These are phyloP conservation scores for Fusarium sp. DNA, from an alignment of 2,329 filamentous ascomycete genomes.

Conservation along the genomic window DNA sequence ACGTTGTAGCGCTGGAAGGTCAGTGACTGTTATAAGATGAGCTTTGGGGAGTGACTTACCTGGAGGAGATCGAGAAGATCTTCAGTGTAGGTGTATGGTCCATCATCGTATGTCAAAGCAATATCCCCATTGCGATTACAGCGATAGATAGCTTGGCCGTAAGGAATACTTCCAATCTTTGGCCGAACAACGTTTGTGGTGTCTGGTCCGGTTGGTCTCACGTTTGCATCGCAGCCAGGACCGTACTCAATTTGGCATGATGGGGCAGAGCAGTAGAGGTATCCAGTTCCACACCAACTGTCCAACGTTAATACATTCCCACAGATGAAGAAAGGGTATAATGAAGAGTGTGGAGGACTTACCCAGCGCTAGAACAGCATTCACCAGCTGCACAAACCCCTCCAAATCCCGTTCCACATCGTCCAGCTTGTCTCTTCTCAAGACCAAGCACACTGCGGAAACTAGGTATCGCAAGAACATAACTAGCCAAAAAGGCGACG, in stretches of 20 bases:
- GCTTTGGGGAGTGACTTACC: slow-evolving; percentile 10
- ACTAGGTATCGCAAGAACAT: slow-evolving; percentile 1
- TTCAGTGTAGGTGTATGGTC: slow-evolving; percentile 57
- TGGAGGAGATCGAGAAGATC: slow-evolving; percentile 55
- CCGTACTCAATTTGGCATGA: slow-evolving; percentile 72
- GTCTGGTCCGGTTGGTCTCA: slow-evolving; percentile 62
- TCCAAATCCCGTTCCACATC: slow-evolving; percentile 57
- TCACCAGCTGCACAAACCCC: slow-evolving; percentile 51
- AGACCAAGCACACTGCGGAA: not conserved
- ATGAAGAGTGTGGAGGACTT: not conserved
- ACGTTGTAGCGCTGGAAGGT: slow-evolving; percentile 48
- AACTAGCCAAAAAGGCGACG: slow-evolving; percentile 13
- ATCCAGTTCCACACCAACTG: slow-evolving; percentile 67
- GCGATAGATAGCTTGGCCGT: slow-evolving; percentile 65
- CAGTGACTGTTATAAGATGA: not conserved
- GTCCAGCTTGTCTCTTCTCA: slow-evolving; percentile 50
- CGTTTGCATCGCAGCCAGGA: slow-evolving; percentile 71
- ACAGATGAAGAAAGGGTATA: too few relatives aligned
- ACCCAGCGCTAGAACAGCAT: slow-evolving; percentile 60
- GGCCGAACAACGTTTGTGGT: slow-evolving; percentile 65
- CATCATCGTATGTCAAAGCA: slow-evolving; percentile 62
- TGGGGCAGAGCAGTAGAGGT: slow-evolving; percentile 69
- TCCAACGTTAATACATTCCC: too few relatives aligned
- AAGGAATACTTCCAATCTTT: slow-evolving; percentile 64
- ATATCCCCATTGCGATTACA: slow-evolving; percentile 53